These are phyloP conservation scores for Boletus reticulatus DNA, from an alignment of 768 basidiomycete species.

Conservation along the genomic window DNA sequence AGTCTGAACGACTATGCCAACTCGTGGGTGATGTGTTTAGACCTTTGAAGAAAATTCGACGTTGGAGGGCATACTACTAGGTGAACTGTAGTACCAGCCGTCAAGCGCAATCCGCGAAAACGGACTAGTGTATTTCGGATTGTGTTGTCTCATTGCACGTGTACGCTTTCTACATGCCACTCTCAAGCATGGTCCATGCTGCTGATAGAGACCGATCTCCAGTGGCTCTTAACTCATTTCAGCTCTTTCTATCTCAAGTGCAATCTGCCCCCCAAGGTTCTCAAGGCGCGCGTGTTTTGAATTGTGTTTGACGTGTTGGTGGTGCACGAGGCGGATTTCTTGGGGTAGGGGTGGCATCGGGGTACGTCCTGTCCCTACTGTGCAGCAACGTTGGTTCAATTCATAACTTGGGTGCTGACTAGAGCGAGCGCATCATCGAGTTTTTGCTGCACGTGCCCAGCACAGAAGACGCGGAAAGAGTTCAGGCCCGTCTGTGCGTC, in stretches of 20 bases:
- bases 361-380: slow-evolving; percentile 19
- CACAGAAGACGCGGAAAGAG: slow-evolving; percentile 55
- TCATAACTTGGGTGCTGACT: neutral
- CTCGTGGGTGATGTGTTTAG: slow-evolving; percentile 22
- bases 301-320: slow-evolving; percentile 85
- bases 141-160: slow-evolving; percentile 75
- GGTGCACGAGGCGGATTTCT: slow-evolving; percentile 70
- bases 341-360: slow-evolving; percentile 43
- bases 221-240: slow-evolving; percentile 54
- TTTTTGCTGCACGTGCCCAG: slow-evolving; percentile 56
- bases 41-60: slow-evolving; percentile 68
- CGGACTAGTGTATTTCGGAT: slow-evolving; percentile 65
- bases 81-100: slow-evolving; percentile 91
- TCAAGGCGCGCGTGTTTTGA: slow-evolving; percentile 70
- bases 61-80: slow-evolving; percentile 59
- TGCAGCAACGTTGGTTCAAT: neutral
- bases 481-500: slow-evolving; percentile 69
- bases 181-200: no score
- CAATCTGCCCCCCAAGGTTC: slow-evolving; percentile 57
- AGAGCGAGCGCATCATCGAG: slow-evolving; percentile 63
- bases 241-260: slow-evolving; percentile 79
- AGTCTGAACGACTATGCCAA: no score
- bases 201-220: neutral
- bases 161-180: slow-evolving; percentile 3
- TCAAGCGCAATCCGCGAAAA: slow-evolving; percentile 79